Percentiles rank a stretch among this genome's conserved stretches.
Conservation (phyloP, 176 grass and related monocot genomes). For the Carex parvula region DNA sequence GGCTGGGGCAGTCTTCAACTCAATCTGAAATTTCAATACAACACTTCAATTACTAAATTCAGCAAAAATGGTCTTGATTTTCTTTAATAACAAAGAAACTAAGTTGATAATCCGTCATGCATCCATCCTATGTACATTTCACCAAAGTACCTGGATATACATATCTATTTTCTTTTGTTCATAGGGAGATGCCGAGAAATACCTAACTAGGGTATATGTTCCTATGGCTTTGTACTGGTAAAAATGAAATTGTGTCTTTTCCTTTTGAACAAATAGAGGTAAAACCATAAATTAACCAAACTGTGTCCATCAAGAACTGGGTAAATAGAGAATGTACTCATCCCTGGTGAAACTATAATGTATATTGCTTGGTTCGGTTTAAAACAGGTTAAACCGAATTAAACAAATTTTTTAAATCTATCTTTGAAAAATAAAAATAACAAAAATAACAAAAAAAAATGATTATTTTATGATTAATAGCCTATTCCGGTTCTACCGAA, state of each 20-base stretch:
- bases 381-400: too few species aligned
- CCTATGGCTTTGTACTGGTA: neutral
- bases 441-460: too few species aligned
- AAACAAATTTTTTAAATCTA: too few species aligned
- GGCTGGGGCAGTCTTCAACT: conserved; percentile 86
- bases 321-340: neutral
- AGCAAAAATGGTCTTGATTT: neutral
- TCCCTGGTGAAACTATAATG: neutral
- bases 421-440: too few species aligned
- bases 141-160: neutral
- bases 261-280: neutral
- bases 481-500: too few species aligned
- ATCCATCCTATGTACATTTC: neutral
- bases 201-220: neutral
- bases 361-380: too few species aligned
- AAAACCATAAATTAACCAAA: neutral
- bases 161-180: neutral
- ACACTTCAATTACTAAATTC: neutral
- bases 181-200: neutral
- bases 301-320: neutral
- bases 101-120: neutral
- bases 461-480: too few species aligned
- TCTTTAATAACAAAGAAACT: neutral
- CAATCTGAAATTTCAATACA: conserved; percentile 48
- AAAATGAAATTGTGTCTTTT: neutral